These are phyloP conservation scores for Mortierella sp. DNA, from an alignment of 371 early-diverging fungal genomes.

Conservation along the genomic window DNA sequence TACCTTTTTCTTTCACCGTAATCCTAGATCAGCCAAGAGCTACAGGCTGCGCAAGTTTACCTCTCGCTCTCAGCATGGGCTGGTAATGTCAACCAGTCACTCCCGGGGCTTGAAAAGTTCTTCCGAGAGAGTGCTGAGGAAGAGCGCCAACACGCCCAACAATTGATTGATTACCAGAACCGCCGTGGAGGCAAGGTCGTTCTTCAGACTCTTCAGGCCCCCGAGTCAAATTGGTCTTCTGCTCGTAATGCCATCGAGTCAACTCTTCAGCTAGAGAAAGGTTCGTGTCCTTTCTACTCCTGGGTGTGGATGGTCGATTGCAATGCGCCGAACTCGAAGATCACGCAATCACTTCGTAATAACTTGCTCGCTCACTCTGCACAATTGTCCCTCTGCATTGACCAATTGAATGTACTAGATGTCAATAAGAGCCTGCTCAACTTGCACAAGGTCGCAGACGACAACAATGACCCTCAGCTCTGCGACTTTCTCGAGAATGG, in stretches of 20 bases:
- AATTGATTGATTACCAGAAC: slow-evolving; percentile 70
- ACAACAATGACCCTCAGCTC: slow-evolving; percentile 66
- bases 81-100: slow-evolving; percentile 64
- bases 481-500: slow-evolving; percentile 66
- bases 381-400: no score
- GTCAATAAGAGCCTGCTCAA: slow-evolving; percentile 72
- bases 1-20: no score
- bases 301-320: no score
- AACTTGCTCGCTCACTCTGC: no score
- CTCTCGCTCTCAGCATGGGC: slow-evolving; percentile 74
- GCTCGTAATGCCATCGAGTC: slow-evolving; percentile 75
- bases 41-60: slow-evolving; percentile 74
- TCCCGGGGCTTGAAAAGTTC: slow-evolving; percentile 77
- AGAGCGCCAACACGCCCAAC: slow-evolving; percentile 69
- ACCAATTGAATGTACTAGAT: no score
- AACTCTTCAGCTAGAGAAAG: slow-evolving; percentile 77
- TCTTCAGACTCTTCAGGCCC: slow-evolving; percentile 54
- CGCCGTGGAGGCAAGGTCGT: slow-evolving; percentile 69
- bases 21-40: slow-evolving; percentile 68
- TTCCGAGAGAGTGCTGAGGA: slow-evolving; percentile 70
- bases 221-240: slow-evolving; percentile 66
- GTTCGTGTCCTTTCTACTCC: no score
- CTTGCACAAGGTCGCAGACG: slow-evolving; percentile 62
- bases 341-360: no score
- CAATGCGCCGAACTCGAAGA: no score